Conservation (phyloP, 495 filamentous ascomycete species). For the Hypoxylon trugodes region DNA sequence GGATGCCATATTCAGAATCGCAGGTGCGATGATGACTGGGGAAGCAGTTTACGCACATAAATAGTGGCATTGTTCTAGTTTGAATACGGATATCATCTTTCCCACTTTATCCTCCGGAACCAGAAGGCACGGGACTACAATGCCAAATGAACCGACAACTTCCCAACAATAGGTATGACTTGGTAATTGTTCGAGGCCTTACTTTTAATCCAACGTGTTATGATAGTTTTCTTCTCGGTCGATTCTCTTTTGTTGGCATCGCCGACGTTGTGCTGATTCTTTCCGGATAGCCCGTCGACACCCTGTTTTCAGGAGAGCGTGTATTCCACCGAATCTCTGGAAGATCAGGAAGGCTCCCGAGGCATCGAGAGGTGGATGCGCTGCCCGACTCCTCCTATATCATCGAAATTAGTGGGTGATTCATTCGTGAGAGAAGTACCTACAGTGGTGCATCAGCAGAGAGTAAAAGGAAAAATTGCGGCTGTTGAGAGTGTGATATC, state of each 20-base stretch:
- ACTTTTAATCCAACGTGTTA: not conserved
- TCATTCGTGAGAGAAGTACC: constrained; percentile 1
- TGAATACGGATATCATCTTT: not conserved
- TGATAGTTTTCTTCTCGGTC: not conserved
- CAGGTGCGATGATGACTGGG: constrained; percentile 32
- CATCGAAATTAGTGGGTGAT: constrained; percentile 8
- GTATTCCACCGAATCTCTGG: constrained; percentile 25
- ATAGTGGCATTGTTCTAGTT: not conserved
- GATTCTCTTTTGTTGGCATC: not conserved
- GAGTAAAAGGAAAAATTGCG: constrained; percentile 17
- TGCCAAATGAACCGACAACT: constrained; percentile 28
- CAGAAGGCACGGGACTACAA: constrained; percentile 1
- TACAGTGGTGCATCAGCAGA: not conserved
- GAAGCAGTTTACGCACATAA: not conserved
- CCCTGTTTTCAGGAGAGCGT: constrained; percentile 32
- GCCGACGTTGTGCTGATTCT: constrained; percentile 9
- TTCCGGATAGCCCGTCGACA: constrained; percentile 11
- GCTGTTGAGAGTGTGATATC: constrained; percentile 18
- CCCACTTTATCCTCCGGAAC: not conserved
- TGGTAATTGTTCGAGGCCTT: constrained; percentile 1
- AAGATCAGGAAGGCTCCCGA: constrained; percentile 29
- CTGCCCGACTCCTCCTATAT: constrained; percentile 32
- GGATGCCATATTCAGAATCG: constrained; percentile 32
- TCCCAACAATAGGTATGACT: constrained; percentile 28
- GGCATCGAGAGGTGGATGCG: constrained; percentile 36